Evolutionary conservation across 1,139 yeast species (phyloP).

Genomic region (Pichia sp.): DNA sequence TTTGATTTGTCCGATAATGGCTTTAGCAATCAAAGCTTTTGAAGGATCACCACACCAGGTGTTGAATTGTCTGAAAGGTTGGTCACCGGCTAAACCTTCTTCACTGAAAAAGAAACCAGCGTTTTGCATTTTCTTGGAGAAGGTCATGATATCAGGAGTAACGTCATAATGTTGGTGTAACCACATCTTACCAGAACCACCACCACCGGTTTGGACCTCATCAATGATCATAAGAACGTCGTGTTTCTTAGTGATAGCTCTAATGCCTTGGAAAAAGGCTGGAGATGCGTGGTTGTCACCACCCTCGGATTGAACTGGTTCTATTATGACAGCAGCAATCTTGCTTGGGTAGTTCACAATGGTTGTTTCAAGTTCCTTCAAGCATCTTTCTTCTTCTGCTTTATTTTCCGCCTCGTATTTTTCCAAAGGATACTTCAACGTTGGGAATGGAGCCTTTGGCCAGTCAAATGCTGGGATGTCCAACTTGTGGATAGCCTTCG

Average conservation of each 20-base stretch:
- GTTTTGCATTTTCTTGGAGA: constrained; percentile 73
- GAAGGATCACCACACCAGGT: constrained; percentile 81
- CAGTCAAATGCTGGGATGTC: constrained; percentile 74
- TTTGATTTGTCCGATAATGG: constrained; percentile 56
- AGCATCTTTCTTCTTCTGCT: constrained; percentile 58
- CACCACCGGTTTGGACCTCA: constrained; percentile 85
- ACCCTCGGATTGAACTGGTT: constrained; percentile 83
- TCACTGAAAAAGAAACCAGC: constrained; percentile 74
- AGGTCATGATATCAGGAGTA: constrained; percentile 65
- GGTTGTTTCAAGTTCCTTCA: constrained; percentile 51
- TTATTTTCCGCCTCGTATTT: constrained; percentile 49
- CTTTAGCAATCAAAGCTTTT: constrained; percentile 40
- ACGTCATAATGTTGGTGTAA: constrained; percentile 77
- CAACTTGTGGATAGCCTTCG: constrained; percentile 70
- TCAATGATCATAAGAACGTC: constrained; percentile 69
- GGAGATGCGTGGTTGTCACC: constrained; percentile 81
- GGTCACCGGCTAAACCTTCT: constrained; percentile 61
- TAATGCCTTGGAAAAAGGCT: constrained; percentile 69
- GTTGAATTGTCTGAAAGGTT: constrained; percentile 72
- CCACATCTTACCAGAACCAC: constrained; percentile 81
- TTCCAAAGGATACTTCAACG: constrained; percentile 59
- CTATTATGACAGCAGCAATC: constrained; percentile 66
- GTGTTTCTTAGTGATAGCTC: constrained; percentile 62
- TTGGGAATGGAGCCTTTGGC: constrained; percentile 75
- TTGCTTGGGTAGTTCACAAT: constrained; percentile 46